Evolutionary conservation across 495 filamentous ascomycete genomes (phyloP), one percentile per base, ranked within the genome.

Genomic region (Durotheca rogersii): DNA sequence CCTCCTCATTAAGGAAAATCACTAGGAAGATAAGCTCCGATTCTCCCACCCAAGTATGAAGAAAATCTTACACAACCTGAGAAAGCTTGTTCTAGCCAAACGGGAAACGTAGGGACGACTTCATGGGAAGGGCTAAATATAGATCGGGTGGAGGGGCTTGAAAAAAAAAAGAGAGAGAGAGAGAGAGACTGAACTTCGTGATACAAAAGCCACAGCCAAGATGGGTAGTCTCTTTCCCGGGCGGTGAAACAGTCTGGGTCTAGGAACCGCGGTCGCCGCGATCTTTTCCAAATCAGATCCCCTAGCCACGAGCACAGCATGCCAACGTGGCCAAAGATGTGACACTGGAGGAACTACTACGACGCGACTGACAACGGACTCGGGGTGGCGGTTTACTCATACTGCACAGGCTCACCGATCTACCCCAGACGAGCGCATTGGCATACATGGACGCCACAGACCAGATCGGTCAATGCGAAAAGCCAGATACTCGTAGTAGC

Each of bases 171-270:
- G n/a, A n/a, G n/a, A n/a, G n/a, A n/a, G n/a, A n/a, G n/a, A n/a
- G n/a, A n/a, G n/a, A n/a, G n/a, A n/a, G n/a, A n/a, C n/a, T n/a
- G 23, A 27, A 27, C 23, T 27, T 9, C 9, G 23, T 9, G 23
- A 27, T 27, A 27, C 9, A 27, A 27, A 27, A 41, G 16, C 25
- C 27, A 36, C 10, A 18, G 41, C 53, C 42, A 56, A 51, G 53
- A 27, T 56, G 53, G 53, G 27, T 51, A 16, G n/a, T 34, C 35
- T 19, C 35, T 4, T 33, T 51, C n/a, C 41, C 47, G 47, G 47
- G 30, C 36, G 11, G 36, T 56, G 53, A 56, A 56, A 51, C 53
- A 27, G 7, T 41, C 41, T 46, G 41, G 37, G 30, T 19, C 23
- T 12, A 9, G 30, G 39, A n/a, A 17, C 21, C n/a, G 31, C n/a